Evolutionary conservation across 2,329 filamentous ascomycete genomes (phyloP), one percentile per base, ranked within the genome.

Genomic region (Dryadomyces quercivorus): DNA sequence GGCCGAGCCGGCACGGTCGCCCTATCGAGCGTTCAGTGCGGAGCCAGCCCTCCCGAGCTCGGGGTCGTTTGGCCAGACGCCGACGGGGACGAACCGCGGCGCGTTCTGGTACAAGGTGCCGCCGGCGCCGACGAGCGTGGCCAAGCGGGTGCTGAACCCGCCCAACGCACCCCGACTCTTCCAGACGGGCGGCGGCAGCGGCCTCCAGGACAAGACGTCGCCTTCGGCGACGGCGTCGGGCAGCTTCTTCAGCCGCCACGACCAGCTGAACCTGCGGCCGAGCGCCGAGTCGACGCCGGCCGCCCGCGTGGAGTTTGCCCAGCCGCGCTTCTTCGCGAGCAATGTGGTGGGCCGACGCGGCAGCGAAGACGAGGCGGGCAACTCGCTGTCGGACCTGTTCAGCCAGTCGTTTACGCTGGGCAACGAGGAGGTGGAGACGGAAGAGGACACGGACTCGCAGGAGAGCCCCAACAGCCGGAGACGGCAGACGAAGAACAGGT

Each of bases 101-200:
- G 79, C 83, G 1, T 89, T 90, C 63, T 84, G 81, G 74, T 85
- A 81, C 67, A 81, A 77, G 56, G 75, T 89, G 2, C 86, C 86
- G 4, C 75, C 82, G 0, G 83, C 84, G 1, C 86, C 86, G 15
- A 78, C 75, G 15, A 78, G 76, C n/a, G 82, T 84, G 21, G 82
- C 83, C 2, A 78, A 82, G 44, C 74, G 75, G 46, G 66, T 81
- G 7, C 74, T 79, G 36, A 86, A 85, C 57, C 82, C 83, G 1
- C 76, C 77, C 5, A 79, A 77, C 56, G 71, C 74, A 40, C 75
- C 80, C 0, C 67, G 76, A 1, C 69, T 84, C 4, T 40, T 12
- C 4, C 36, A 40, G 36, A 26, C 70, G 72, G 52, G 72, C 63
- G 61, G 47, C 58, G 59, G n/a, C 57, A 59, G 48, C n/a, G 38